Percentiles rank a stretch among this genome's conserved stretches.
Evolutionary conservation across 768 basidiomycete genomes (phyloP).

Genomic region (Mycena capillaripes): DNA sequence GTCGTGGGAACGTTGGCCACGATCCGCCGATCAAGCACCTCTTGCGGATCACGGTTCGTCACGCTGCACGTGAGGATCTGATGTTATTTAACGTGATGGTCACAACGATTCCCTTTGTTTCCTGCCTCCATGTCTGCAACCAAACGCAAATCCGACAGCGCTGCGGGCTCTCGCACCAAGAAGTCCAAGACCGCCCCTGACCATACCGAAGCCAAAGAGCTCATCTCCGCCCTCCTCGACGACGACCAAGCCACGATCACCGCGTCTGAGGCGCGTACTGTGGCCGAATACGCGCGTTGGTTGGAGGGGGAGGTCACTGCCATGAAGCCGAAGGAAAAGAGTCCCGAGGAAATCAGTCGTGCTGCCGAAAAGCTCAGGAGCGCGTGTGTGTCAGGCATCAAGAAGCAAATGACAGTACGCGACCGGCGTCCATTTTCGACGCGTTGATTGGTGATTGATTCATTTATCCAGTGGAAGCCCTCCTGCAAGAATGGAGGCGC

Average conservation of each 20-base stretch:
- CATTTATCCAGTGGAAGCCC: constrained; percentile 50
- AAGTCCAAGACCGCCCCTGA: constrained; percentile 41
- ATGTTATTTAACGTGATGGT: constrained; percentile 5
- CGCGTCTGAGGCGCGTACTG: constrained; percentile 46
- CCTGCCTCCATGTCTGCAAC: constrained; percentile 24
- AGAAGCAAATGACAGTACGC: constrained; percentile 57
- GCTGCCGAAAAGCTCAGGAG: constrained; percentile 56
- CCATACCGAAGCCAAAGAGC: constrained; percentile 43
- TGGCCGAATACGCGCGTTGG: constrained; percentile 30
- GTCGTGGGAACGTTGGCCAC: too few species aligned
- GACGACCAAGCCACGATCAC: constrained; percentile 45
- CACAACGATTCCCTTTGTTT: constrained; percentile 17
- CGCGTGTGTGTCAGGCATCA: constrained; percentile 57
- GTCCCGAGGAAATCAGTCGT: constrained; percentile 36
- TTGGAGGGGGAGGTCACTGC: constrained; percentile 31
- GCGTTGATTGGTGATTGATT: not conserved
- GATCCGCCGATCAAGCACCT: too few species aligned
- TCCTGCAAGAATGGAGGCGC: constrained; percentile 54
- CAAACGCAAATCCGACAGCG: constrained; percentile 51
- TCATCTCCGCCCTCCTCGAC: constrained; percentile 51
- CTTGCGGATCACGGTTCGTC: too few species aligned
- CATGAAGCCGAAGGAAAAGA: constrained; percentile 48
- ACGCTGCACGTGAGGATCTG: not conserved
- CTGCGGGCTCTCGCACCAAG: constrained; percentile 41
- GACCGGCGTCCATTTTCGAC: not conserved